phyloP scores from a whole-genome alignment of 805 yeast genomes.

The Suhomyces canberraensis region DNA sequence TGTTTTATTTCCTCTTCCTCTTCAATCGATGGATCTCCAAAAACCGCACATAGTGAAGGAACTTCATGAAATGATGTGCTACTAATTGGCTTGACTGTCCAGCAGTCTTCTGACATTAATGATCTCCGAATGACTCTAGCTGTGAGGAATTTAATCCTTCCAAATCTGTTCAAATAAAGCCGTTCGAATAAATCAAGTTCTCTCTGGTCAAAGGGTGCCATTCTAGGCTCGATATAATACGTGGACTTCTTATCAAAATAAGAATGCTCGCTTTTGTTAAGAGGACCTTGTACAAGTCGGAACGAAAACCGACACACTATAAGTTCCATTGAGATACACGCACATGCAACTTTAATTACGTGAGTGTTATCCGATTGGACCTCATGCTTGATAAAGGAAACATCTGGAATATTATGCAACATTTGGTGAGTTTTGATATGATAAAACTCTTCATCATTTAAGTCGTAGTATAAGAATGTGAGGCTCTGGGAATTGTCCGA shows the following conservation, averaged over 20 bases:
- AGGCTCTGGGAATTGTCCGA: conserved; percentile 55
- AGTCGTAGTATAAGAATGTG: conserved; percentile 36
- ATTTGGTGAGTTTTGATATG: conserved; percentile 40
- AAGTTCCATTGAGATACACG: conserved; percentile 48
- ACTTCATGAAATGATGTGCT: conserved; percentile 48
- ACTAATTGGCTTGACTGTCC: conserved; percentile 48
- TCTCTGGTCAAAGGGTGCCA: conserved; percentile 13
- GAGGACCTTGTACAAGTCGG: conserved; percentile 24
- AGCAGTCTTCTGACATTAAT: conserved; percentile 45
- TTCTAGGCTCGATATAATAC: conserved; percentile 26
- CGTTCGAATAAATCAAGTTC: not conserved
- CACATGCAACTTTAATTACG: conserved; percentile 31
- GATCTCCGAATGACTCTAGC: conserved; percentile 32
- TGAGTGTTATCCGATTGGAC: conserved; percentile 18
- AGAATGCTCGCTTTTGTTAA: conserved; percentile 13
- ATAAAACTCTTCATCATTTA: conserved; percentile 22
- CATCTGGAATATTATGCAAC: conserved; percentile 54
- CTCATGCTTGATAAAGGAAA: conserved; percentile 32
- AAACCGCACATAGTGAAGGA: conserved; percentile 41
- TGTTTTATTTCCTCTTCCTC: conserved; percentile 25
- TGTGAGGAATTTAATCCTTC: conserved; percentile 18
- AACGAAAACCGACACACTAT: conserved; percentile 36
- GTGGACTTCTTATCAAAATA: conserved; percentile 8
- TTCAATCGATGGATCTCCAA: conserved; percentile 42
- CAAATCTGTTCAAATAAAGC: conserved; percentile 12